phyloP scores from a whole-genome alignment of 139 green algal species.

The Micractinium sp. region DNA sequence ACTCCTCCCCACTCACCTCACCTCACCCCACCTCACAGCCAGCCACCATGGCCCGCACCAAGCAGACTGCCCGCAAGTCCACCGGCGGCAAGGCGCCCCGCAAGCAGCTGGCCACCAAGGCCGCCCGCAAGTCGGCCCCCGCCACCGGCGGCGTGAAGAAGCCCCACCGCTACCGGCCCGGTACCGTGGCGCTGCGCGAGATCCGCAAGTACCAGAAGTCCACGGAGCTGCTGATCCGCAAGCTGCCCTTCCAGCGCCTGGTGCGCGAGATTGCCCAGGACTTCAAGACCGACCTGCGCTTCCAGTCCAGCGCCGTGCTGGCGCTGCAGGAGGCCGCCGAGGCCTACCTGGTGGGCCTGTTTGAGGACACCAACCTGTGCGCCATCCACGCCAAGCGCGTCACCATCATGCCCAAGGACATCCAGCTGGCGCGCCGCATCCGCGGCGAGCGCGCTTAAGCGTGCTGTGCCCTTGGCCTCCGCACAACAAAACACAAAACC shows the following conservation, averaged over 20 bases:
- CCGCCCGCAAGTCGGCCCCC: conserved; percentile 37
- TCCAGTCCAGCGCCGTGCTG: conserved; percentile 89
- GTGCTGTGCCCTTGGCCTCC: background rate
- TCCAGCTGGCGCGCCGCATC: conserved; percentile 74
- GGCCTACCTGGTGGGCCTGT: conserved; percentile 97
- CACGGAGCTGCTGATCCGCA: conserved; percentile 94
- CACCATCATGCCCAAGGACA: conserved; percentile 83
- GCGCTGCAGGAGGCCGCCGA: conserved; percentile 95
- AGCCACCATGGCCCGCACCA: conserved; percentile 82
- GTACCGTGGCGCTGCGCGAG: conserved; percentile 91
- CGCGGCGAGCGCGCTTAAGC: conserved; percentile 58
- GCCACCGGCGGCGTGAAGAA: conserved; percentile 43
- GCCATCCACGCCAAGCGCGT: conserved; percentile 96
- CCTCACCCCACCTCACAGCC: background rate
- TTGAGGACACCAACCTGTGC: conserved; percentile 95
- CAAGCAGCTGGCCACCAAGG: conserved; percentile 1
- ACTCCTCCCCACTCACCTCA: no score
- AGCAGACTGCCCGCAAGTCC: conserved; percentile 89
- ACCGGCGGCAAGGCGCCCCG: conserved; percentile 82
- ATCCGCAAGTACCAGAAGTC: conserved; percentile 97
- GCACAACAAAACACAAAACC: background rate
- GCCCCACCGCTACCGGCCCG: conserved; percentile 59
- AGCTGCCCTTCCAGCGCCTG: conserved; percentile 96
- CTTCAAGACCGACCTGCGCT: conserved; percentile 99
- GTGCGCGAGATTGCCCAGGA: conserved; percentile 98